phyloP scores from a whole-genome alignment of 1,284 basidiomycete genomes.

The Puccinia brachypodii region DNA sequence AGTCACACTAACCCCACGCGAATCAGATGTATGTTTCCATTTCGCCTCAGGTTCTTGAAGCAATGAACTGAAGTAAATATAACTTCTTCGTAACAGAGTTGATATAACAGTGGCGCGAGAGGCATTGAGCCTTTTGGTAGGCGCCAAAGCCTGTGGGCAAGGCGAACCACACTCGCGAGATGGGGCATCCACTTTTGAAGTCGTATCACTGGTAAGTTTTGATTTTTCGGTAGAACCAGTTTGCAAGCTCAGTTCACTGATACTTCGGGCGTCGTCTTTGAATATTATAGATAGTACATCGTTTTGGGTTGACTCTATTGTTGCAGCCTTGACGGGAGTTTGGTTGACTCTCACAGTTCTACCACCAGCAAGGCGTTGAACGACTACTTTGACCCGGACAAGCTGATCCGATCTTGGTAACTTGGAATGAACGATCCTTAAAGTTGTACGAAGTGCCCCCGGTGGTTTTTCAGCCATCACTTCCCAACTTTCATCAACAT shows the following conservation, averaged over 20 bases:
- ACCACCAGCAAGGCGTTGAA: conserved; percentile 72
- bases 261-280: conserved; percentile 69
- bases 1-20: conserved; percentile 58
- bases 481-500: conserved; percentile 56
- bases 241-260: conserved; percentile 66
- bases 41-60: conserved; percentile 98
- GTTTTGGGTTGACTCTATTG: conserved; percentile 67
- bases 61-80: conserved; percentile 96
- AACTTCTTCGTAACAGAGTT: conserved; percentile 82
- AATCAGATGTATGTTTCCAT: conserved; percentile 66
- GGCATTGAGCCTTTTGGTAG: neutral
- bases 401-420: conserved; percentile 72
- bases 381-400: conserved; percentile 72
- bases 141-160: neutral
- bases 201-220: conserved; percentile 25
- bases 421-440: conserved; percentile 58
- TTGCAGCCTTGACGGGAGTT: conserved; percentile 69
- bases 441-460: conserved; percentile 35
- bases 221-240: conserved; percentile 36
- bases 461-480: conserved; percentile 66
- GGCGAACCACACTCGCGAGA: conserved; percentile 28
- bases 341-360: conserved; percentile 76
- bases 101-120: conserved; percentile 61
- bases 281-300: neutral
- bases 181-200: conserved; percentile 32